Evolutionary conservation across 805 yeast species (phyloP), one percentile per base, ranked within the genome.

Genomic region (Blastobotrys parvus): DNA sequence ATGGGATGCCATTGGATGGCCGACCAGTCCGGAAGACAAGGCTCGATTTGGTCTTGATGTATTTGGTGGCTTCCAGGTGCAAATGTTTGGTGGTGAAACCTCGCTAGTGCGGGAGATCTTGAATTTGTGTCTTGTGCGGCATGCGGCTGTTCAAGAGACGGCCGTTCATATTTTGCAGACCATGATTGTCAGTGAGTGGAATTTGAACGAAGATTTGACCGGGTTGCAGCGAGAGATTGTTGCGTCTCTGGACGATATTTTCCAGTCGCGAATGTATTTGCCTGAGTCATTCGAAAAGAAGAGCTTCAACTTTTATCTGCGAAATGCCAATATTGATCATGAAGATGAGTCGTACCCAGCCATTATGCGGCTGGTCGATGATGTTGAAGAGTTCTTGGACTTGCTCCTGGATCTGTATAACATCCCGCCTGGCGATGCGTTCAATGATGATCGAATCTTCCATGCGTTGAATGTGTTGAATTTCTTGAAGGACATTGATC

Each of bases 391-490:
- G 19, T 83, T 84, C 61, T 62, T 85, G 45, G 76, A 71, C 42
- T 75, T 78, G 13, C 69, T 83, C 55, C 71, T 76, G 47, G 86
- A 83, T 54, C 73, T 82, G 53, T 75, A 75, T 52, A 72, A 75
- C 45, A 86, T 87, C 45, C 95, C 95, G 11, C 72, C 71, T 38
- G 88, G 88, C 16, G 79, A 79, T 34, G 94, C 86, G 55, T 88
- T 82, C 61, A 90, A 83, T 54, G 90, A 84, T 59, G 95, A 87
- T 61, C 70, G 95, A 55, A 80, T 88, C 3, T 82, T 83, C 73
- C 83, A 82, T 58, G 77, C 77, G 46, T 69, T 87, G 57, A 82
- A 80, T 54, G 79, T 86, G 54, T 75, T 84, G 48, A 80, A 87
- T 34, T 85, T 77, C 62, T 69, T 87, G 60, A 74, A 81, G 70